Conservation (phyloP, 768 basidiomycete species). For the Coprinopsis marcescibilis region DNA sequence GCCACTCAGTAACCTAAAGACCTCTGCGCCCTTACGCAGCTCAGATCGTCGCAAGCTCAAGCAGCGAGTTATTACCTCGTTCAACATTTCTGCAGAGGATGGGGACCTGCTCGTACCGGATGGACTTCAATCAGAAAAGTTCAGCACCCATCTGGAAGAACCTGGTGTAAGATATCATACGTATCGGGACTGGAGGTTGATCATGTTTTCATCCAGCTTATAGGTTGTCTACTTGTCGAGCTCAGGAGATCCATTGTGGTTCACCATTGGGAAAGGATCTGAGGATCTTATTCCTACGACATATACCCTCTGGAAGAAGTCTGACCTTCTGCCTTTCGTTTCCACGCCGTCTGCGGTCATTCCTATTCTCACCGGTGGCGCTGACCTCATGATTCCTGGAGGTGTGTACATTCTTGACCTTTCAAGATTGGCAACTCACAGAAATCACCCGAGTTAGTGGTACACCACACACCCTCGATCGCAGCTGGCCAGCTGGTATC, state of each 20-base stretch:
- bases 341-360: conserved; percentile 69
- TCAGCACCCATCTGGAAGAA: conserved; percentile 57
- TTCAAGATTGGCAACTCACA: background rate
- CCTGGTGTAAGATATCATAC: conserved; percentile 46
- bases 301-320: conserved; percentile 76
- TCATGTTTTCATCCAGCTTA: background rate
- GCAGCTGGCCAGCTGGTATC: conserved; percentile 51
- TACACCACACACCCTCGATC: conserved; percentile 43
- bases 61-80: conserved; percentile 48
- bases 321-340: conserved; percentile 61
- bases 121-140: conserved; percentile 62
- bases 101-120: conserved; percentile 72
- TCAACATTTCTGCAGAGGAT: conserved; percentile 45
- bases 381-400: conserved; percentile 86
- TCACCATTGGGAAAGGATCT: conserved; percentile 60
- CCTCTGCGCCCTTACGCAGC: conserved; percentile 66
- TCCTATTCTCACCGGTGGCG: conserved; percentile 67
- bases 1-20: conserved; percentile 61
- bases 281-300: conserved; percentile 74
- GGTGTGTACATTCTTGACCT: conserved; percentile 37
- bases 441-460: conserved; percentile 38
- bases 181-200: background rate
- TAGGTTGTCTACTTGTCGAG: conserved; percentile 56
- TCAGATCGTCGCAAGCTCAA: conserved; percentile 72
- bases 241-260: conserved; percentile 75